Percentiles rank a stretch among this genome's conserved stretches.
Conservation (phyloP, 176 grass and related monocot species). For the Saccharum officinarum region DNA sequence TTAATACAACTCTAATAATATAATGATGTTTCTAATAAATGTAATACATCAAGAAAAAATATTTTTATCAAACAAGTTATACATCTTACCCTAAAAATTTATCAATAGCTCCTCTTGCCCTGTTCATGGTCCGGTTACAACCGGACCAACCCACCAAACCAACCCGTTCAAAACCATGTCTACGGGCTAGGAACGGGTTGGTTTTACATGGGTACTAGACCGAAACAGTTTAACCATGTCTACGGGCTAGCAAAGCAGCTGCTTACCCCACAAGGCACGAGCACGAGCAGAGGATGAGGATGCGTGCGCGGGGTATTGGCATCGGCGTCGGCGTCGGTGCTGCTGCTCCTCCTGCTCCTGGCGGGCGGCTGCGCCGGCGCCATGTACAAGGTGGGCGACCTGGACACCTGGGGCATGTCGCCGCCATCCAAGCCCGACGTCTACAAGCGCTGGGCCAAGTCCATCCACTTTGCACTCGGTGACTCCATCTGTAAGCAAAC, state of each 20-base stretch:
- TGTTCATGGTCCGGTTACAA: no score
- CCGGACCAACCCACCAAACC: no score
- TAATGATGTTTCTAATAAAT: no score
- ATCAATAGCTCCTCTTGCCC: no score
- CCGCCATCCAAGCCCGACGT: constrained; percentile 58
- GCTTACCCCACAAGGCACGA: background rate
- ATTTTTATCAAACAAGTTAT: no score
- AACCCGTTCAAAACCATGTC: no score
- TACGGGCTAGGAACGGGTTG: no score
- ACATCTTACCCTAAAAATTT: no score
- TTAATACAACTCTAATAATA: no score
- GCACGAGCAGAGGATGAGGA: background rate
- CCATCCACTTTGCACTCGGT: constrained; percentile 58
- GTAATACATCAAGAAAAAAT: no score
- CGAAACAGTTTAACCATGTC: no score
- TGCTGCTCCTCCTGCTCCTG: constrained; percentile 21
- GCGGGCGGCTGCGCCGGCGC: constrained; percentile 29
- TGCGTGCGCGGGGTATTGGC: constrained; percentile 17
- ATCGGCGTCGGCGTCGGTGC: constrained; percentile 10
- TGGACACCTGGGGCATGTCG: constrained; percentile 70
- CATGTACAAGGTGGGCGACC: constrained; percentile 85
- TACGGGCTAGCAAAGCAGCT: background rate
- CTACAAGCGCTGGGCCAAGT: constrained; percentile 56
- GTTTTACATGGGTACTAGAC: no score
- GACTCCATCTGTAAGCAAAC: constrained; percentile 66